Conservation (phyloP, 164 flowering plant genomes). For the Vitis rotundifolia region DNA sequence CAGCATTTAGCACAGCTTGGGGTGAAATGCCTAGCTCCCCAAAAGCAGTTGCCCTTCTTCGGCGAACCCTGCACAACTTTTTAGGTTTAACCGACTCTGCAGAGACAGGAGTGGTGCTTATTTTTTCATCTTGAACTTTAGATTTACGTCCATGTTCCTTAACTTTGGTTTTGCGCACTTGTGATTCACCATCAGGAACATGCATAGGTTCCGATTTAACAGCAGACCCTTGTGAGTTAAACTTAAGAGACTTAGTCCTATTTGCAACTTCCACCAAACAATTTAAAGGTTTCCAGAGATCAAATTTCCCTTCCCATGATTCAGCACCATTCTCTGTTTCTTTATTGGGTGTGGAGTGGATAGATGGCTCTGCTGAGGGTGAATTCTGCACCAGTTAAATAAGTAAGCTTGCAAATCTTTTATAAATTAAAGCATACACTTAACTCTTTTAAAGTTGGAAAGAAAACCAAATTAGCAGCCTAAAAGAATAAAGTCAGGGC, state of each 20-base stretch:
- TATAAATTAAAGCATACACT: no score
- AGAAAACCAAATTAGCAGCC: background rate
- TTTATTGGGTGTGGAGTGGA: constrained; percentile 29
- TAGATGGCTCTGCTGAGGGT: constrained; percentile 50
- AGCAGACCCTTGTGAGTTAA: constrained; percentile 37
- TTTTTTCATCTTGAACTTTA: constrained; percentile 47
- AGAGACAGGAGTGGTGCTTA: constrained; percentile 19
- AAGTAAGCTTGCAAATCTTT: background rate
- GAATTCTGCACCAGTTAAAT: constrained; percentile 45
- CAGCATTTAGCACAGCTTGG: constrained; percentile 57
- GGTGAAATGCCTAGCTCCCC: constrained; percentile 31
- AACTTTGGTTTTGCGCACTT: constrained; percentile 37
- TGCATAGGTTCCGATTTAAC: constrained; percentile 33
- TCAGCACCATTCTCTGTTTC: constrained; percentile 45
- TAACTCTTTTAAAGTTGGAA: no score
- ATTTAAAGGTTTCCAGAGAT: constrained; percentile 88
- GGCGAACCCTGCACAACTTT: constrained; percentile 45
- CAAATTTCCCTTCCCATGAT: constrained; percentile 57
- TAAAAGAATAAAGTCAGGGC: background rate
- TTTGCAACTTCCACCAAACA: constrained; percentile 91
- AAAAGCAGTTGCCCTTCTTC: constrained; percentile 41
- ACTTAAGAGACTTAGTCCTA: constrained; percentile 68
- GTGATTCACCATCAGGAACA: constrained; percentile 29
- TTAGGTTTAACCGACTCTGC: constrained; percentile 52
- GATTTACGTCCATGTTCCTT: constrained; percentile 46